A percentile compares a stretch with the other conserved stretches of the same genome.
These are phyloP conservation scores for Solanum ossicruentum DNA, from an alignment of 257 asterid species.

Conservation along the genomic window DNA sequence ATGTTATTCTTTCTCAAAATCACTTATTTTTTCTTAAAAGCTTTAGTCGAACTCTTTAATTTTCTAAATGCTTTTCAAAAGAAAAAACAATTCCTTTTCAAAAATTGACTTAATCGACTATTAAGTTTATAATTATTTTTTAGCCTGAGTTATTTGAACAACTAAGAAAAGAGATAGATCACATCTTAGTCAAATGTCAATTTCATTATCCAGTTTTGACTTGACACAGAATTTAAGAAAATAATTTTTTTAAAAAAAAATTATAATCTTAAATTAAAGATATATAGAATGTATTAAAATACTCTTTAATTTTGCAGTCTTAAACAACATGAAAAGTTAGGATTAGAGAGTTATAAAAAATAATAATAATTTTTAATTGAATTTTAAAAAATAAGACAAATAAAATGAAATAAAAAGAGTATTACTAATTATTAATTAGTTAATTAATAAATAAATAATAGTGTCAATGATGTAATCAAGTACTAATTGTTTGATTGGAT, in stretches of 20 bases:
- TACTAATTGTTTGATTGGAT: background rate
- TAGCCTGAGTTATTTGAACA: background rate
- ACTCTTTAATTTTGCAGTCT: background rate
- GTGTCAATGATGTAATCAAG: background rate
- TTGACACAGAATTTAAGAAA: background rate
- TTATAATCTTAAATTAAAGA: background rate
- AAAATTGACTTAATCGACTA: no score
- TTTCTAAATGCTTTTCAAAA: background rate
- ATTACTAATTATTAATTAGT: no score
- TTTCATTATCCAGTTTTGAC: background rate
- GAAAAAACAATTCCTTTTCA: background rate
- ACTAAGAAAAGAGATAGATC: background rate
- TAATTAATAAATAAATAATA: background rate
- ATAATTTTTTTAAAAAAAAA: no score
- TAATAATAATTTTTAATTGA: no score
- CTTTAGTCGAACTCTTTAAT: background rate
- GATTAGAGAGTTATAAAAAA: no score
- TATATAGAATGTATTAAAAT: background rate
- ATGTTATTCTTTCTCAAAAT: background rate
- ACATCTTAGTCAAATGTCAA: background rate
- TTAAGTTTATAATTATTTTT: no score
- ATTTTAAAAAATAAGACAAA: no score
- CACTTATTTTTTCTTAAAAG: background rate
- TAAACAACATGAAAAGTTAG: no score
- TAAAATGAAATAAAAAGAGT: no score